A percentile compares a stretch with the other conserved stretches of the same genome.
These are phyloP conservation scores for Chaetomiaceae sp. DNA, from an alignment of 2,329 filamentous ascomycete species.

Conservation along the genomic window DNA sequence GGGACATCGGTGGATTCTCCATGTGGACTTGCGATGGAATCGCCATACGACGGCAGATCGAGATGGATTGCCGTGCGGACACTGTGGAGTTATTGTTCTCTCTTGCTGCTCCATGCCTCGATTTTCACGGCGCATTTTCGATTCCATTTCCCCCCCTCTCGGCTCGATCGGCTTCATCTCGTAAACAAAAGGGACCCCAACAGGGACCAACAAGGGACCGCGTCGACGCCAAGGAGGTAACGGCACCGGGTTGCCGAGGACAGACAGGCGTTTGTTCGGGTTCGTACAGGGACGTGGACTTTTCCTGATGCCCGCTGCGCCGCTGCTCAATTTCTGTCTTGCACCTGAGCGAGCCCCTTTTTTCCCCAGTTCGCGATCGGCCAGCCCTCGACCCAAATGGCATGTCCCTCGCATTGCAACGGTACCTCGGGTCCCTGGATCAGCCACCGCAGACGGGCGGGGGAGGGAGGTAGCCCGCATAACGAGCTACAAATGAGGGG, in stretches of 20 bases:
- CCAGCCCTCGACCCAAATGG: not conserved
- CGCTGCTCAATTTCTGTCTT: slow-evolving; percentile 16
- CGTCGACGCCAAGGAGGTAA: not conserved
- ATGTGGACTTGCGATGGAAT: no score
- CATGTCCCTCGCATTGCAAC: slow-evolving; percentile 1
- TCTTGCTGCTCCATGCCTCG: no score
- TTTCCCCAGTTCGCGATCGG: slow-evolving; percentile 4
- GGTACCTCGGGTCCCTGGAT: slow-evolving; percentile 2
- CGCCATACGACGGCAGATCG: no score
- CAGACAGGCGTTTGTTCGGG: slow-evolving; percentile 7
- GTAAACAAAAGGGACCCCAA: no score
- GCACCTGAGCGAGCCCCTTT: slow-evolving; percentile 15
- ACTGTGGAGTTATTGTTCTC: no score
- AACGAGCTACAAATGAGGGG: slow-evolving; percentile 17
- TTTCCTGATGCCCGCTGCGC: no score
- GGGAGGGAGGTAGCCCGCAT: slow-evolving; percentile 16
- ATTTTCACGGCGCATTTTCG: no score
- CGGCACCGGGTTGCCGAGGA: slow-evolving; percentile 9
- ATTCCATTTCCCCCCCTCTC: not conserved
- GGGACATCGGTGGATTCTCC: no score
- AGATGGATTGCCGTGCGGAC: no score
- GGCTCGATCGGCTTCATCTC: not conserved
- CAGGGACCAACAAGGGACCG: not conserved
- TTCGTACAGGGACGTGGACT: not conserved
- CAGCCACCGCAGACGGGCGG: slow-evolving; percentile 6